These are phyloP conservation scores for Hymenoscyphus salicellus DNA, from an alignment of 2,329 filamentous ascomycete species.

Conservation along the genomic window DNA sequence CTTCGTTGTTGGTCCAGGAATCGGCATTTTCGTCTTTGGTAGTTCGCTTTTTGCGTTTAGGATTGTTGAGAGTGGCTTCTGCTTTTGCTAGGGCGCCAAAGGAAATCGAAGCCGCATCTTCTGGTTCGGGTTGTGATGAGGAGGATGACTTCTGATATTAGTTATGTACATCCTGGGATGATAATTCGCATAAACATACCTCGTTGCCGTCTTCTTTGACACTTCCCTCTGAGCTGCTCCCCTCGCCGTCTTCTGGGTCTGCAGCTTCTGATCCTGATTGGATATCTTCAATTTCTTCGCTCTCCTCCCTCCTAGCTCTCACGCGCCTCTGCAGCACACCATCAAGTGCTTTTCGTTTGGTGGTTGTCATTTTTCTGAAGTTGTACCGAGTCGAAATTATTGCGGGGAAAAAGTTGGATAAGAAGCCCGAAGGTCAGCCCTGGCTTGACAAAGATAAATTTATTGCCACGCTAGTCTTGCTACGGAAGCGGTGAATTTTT, in stretches of 20 bases:
- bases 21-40: slow-evolving; percentile 39
- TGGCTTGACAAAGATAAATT: neutral
- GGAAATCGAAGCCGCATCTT: slow-evolving; percentile 59
- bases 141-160: slow-evolving; percentile 5
- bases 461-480: neutral
- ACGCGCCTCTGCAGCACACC: slow-evolving; percentile 32
- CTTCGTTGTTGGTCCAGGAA: slow-evolving; percentile 40
- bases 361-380: slow-evolving; percentile 26
- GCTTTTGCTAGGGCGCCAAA: slow-evolving; percentile 90
- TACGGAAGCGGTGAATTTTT: neutral
- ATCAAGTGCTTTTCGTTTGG: slow-evolving; percentile 33
- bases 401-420: slow-evolving; percentile 5
- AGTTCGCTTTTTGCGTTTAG: slow-evolving; percentile 31
- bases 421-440: slow-evolving; percentile 1
- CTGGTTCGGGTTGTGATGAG: slow-evolving; percentile 21
- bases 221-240: slow-evolving; percentile 37
- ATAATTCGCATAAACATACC: slow-evolving; percentile 9
- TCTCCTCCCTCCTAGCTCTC: slow-evolving; percentile 31
- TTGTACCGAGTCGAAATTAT: neutral
- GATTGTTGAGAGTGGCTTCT: slow-evolving; percentile 60
- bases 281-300: slow-evolving; percentile 36
- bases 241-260: slow-evolving; percentile 26
- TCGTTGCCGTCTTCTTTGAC: slow-evolving; percentile 29
- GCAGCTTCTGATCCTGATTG: slow-evolving; percentile 20
- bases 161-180: neutral